Evolutionary conservation across 805 yeast genomes (phyloP).

Genomic region (Candida silvatica): DNA sequence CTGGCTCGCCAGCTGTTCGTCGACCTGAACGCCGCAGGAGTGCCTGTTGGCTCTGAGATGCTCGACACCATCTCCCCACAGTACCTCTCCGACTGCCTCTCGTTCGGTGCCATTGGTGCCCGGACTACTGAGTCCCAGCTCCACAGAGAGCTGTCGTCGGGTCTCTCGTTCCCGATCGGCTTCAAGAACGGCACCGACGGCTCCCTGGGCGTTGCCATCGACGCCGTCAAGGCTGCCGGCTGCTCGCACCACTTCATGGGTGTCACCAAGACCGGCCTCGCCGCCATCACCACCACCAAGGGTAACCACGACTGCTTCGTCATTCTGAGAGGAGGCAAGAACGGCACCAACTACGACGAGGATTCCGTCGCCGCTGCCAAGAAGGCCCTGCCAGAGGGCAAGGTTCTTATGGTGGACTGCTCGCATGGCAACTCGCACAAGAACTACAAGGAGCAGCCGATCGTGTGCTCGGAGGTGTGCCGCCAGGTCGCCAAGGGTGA

Average conservation of each 20-base stretch:
- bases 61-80: constrained; percentile 97
- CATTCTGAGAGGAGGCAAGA: constrained; percentile 92
- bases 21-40: constrained; percentile 66
- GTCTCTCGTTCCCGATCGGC: constrained; percentile 97
- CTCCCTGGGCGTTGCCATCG: constrained; percentile 83
- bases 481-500: constrained; percentile 80
- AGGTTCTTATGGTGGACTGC: constrained; percentile 85
- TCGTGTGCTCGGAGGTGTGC: constrained; percentile 75
- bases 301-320: constrained; percentile 94
- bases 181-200: constrained; percentile 99
- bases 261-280: constrained; percentile 94
- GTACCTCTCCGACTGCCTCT: constrained; percentile 80
- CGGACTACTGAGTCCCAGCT: constrained; percentile 98
- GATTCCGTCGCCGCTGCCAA: constrained; percentile 71
- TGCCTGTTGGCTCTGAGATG: constrained; percentile 97
- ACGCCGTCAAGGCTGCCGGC: constrained; percentile 88
- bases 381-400: constrained; percentile 39
- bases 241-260: constrained; percentile 94
- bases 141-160: constrained; percentile 96
- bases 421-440: constrained; percentile 96
- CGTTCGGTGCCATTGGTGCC: constrained; percentile 98
- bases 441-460: constrained; percentile 92
- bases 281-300: constrained; percentile 91
- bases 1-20: constrained; percentile 79
- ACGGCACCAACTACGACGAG: constrained; percentile 88